Evolutionary conservation across 306 rosid genomes (phyloP), one percentile per base, ranked within the genome.

Genomic region (Vicia faba): DNA sequence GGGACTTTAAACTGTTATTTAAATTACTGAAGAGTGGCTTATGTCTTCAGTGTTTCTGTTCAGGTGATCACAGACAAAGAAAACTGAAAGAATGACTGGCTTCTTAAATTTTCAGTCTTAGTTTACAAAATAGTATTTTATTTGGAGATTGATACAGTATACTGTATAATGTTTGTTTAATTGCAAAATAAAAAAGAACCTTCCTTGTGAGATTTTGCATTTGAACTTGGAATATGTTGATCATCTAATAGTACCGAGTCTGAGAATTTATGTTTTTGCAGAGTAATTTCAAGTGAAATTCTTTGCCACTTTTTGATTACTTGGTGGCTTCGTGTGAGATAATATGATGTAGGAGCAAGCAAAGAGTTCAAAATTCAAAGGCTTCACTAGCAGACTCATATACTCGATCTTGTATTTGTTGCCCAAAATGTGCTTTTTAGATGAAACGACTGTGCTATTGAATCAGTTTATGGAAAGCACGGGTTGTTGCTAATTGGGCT

Each of bases 401-500:
- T 89, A 89, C 82, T 87, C 92, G 0, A 86, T 66, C 5, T 44
- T 96, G 97, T 2, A 87, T 95, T 44, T 96, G 97, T 2, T 89
- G 95, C 87, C 85, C 87, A 14, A 91, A 88, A 75, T 89, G 97
- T 72, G 97, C 90, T 11, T 70, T 89, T 45, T 1, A 23, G 2
- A 95, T 46, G 86, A 84, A 7, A 91, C 85, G 60, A 85, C 95
- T n/a, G 89, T 66, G 96, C 54, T 16, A 46, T 16, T 2, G 54
- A 46, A 46, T 46, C 54, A 46, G 25, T 46, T 46, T 46, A 46
- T 46, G 92, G 25, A 85, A 91, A 74, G 96, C 96, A 68, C 84
- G 88, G 75, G 95, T 87, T 36, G 92, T 87, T 38, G 87, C 88
- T 13, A 95, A 92, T 78, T 89, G 96, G 97, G 96, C 92, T 8